These are phyloP conservation scores for Rosa hybrid DNA, from an alignment of 331 rosid species.

Conservation along the genomic window DNA sequence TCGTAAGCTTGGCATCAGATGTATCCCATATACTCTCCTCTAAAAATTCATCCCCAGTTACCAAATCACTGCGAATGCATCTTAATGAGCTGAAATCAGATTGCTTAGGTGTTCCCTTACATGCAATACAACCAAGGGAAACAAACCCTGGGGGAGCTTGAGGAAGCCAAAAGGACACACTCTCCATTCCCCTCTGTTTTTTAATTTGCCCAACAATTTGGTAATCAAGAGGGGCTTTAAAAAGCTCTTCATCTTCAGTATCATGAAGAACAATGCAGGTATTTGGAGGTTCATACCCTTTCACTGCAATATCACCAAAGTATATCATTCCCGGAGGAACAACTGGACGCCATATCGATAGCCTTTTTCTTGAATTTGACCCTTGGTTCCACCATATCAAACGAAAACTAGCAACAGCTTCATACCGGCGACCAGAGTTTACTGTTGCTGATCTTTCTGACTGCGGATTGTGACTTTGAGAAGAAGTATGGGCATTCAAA, in stretches of 20 bases:
- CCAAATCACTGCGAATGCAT: slow-evolving; percentile 89
- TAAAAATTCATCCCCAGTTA: slow-evolving; percentile 71
- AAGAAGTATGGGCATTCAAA: slow-evolving; percentile 42
- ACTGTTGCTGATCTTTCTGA: slow-evolving; percentile 43
- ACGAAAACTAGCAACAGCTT: slow-evolving; percentile 81
- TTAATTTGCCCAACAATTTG: slow-evolving; percentile 82
- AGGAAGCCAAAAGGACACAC: slow-evolving; percentile 88
- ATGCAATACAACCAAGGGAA: slow-evolving; percentile 84
- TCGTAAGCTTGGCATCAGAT: slow-evolving; percentile 61
- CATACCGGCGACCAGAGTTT: slow-evolving; percentile 60
- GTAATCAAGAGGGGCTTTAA: slow-evolving; percentile 74
- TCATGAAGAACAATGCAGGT: slow-evolving; percentile 80
- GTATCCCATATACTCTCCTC: slow-evolving; percentile 93
- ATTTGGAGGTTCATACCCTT: slow-evolving; percentile 95
- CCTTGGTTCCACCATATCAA: slow-evolving; percentile 96
- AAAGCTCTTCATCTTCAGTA: slow-evolving; percentile 63
- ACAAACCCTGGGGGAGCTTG: slow-evolving; percentile 97
- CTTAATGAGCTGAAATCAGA: slow-evolving; percentile 66
- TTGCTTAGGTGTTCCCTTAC: slow-evolving; percentile 76
- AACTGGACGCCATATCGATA: slow-evolving; percentile 95
- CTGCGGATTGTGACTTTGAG: slow-evolving; percentile 38
- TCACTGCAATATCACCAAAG: slow-evolving; percentile 88
- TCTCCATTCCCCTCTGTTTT: slow-evolving; percentile 86
- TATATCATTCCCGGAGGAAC: slow-evolving; percentile 79
- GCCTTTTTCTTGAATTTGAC: slow-evolving; percentile 65